Base-by-base conservation (phyloP, 2,329 filamentous ascomycete genomes). In the Cytospora paraplurivora region DNA sequence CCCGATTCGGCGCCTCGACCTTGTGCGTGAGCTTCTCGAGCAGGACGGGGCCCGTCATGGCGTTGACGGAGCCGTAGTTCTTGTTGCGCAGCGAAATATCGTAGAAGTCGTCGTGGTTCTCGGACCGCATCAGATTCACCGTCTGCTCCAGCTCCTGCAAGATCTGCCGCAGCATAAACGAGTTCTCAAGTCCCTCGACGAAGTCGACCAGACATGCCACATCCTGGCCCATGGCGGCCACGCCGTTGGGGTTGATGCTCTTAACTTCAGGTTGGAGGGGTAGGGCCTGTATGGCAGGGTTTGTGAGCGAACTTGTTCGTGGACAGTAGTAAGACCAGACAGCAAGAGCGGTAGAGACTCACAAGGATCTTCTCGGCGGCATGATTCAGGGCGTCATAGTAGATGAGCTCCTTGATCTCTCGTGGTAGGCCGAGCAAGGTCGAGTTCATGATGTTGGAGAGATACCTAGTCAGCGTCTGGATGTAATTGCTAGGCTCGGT, bases 101-200 rank as follows among this genome's bases (percentile, higher is more conserved):
- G 74, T 95, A 99, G 76, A 97, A 99, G 75, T 98, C 94, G 68
- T 98, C 93, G n/a, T 92, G 87, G 70, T 96, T 96, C 49, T 96
- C 92, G 1, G 85, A 86, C 72, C 91, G 88, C 84, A 99, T 90
- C 33, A 99, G 82, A 65, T 90, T 87, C 54, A 97, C 89, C 1
- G 95, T 98, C 79, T 99, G 95, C 70, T 94, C 89, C 41, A 99
- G 81, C 77, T 98, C 95, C 71, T 97, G 93, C 47, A 99, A 80
- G 69, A 96, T 95, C 72, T 95, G 90, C 67, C 90, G 85, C 21
- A 99, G 80, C 77, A 96, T 93, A n/a, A 89, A 88, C 7, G 85
- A 84, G 68, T 96, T 94, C 68, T 93, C 90, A 21, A 99, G 86
- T 52, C 87, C 88, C 68, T 92, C 87, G 54, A 99, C 94, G 74